Conservation (phyloP, 305 asterid genomes). For the Fraxinus xanthoxyloides region DNA sequence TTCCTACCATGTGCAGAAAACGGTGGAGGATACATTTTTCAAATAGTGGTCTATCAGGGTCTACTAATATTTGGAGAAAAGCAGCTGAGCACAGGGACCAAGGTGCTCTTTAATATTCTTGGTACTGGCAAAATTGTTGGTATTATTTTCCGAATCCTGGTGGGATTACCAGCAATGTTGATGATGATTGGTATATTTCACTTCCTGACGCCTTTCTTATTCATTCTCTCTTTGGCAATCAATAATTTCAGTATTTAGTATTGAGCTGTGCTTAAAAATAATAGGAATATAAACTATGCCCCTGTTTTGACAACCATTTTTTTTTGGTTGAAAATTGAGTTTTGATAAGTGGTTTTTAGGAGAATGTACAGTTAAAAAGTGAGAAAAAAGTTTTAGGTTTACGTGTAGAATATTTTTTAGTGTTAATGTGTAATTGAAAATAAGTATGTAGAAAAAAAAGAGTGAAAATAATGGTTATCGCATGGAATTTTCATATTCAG, state of each 20-base stretch:
- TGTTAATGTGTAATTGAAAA: too few species aligned
- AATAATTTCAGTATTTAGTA: neutral
- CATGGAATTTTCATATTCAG: neutral
- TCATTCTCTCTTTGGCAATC: neutral
- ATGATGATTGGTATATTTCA: slow-evolving; percentile 23
- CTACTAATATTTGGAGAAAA: slow-evolving; percentile 48
- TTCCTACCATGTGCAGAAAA: slow-evolving; percentile 72
- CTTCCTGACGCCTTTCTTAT: neutral
- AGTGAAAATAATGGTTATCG: neutral
- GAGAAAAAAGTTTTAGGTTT: neutral
- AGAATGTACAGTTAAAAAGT: too few species aligned
- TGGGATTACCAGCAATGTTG: slow-evolving; percentile 54
- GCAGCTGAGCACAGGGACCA: slow-evolving; percentile 49
- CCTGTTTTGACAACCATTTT: neutral
- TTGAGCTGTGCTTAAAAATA: neutral
- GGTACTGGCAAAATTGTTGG: slow-evolving; percentile 59
- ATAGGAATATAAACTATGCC: neutral
- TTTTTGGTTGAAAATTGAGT: neutral
- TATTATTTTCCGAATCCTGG: slow-evolving; percentile 51
- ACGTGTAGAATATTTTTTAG: too few species aligned
- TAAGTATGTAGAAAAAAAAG: neutral
- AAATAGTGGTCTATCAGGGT: slow-evolving; percentile 48
- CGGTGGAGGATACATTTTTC: slow-evolving; percentile 48
- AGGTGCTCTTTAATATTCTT: slow-evolving; percentile 41
- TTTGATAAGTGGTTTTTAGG: too few species aligned